These are phyloP conservation scores for Umbelopsis sp. DNA, from an alignment of 192 early-diverging fungal species.

Conservation along the genomic window DNA sequence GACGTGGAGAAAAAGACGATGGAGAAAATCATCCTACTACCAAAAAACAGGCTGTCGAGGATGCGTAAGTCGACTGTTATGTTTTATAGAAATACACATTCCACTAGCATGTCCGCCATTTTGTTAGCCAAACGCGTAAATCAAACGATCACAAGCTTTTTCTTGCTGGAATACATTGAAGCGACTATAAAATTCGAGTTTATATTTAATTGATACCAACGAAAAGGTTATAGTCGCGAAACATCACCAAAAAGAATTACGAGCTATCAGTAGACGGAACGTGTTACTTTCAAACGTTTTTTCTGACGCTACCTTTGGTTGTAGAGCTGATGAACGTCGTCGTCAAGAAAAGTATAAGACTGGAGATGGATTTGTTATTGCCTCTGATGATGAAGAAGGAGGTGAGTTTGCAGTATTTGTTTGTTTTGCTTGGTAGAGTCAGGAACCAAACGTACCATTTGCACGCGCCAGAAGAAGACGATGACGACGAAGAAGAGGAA, in stretches of 20 bases:
- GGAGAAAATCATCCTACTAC: conserved; percentile 5
- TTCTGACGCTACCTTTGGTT: not conserved
- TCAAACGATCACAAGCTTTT: too few species aligned
- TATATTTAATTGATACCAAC: too few species aligned
- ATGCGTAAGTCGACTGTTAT: not conserved
- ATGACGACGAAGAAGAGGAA: conserved; percentile 10
- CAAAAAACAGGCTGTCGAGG: conserved; percentile 1
- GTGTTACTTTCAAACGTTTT: not conserved
- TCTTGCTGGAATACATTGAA: too few species aligned
- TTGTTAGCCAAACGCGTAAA: not conserved
- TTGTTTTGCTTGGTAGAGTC: not conserved
- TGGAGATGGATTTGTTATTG: not conserved
- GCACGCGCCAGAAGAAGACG: not conserved
- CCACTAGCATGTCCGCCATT: not conserved
- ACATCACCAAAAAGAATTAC: not conserved
- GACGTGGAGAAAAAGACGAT: conserved; percentile 13
- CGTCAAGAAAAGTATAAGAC: conserved; percentile 25
- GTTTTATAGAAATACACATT: not conserved
- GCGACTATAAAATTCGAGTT: too few species aligned
- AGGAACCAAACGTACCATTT: not conserved
- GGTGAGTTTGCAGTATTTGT: not conserved
- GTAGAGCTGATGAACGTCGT: conserved; percentile 24
- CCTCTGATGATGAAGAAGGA: conserved; percentile 35
- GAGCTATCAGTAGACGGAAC: not conserved
- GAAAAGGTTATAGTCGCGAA: not conserved